phyloP scores from a whole-genome alignment of 176 grass and related monocot species.

The Oryza glaberrima region DNA sequence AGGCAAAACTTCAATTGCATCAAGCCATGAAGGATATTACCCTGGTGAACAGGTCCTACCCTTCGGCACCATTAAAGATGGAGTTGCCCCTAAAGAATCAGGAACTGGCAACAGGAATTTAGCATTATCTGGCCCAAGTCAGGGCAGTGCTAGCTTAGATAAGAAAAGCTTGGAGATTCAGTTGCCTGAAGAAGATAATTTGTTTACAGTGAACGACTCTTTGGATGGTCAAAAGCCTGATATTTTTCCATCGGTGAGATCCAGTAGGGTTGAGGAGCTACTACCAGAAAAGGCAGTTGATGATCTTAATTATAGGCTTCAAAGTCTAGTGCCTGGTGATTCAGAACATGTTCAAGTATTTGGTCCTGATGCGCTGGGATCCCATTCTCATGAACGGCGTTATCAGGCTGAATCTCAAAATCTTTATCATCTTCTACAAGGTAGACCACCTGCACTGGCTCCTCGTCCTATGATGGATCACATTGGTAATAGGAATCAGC shows the following conservation, averaged over 20 bases:
- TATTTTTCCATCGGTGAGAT: slow-evolving; percentile 48
- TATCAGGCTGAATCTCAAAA: slow-evolving; percentile 51
- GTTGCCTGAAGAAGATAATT: slow-evolving; percentile 87
- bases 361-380: slow-evolving; percentile 50
- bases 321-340: slow-evolving; percentile 56
- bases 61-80: slow-evolving; percentile 45
- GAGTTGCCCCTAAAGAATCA: slow-evolving; percentile 24
- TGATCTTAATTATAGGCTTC: slow-evolving; percentile 62
- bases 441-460: slow-evolving; percentile 52
- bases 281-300: slow-evolving; percentile 48
- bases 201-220: slow-evolving; percentile 68
- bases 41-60: slow-evolving; percentile 39
- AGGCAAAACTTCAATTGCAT: slow-evolving; percentile 41
- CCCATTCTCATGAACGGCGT: slow-evolving; percentile 37
- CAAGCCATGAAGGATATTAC: slow-evolving; percentile 46
- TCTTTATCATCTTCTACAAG: slow-evolving; percentile 70
- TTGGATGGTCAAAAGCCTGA: slow-evolving; percentile 49
- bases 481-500: slow-evolving; percentile 59
- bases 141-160: slow-evolving; percentile 48
- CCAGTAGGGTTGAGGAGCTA: slow-evolving; percentile 51
- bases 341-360: slow-evolving; percentile 51
- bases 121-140: slow-evolving; percentile 31
- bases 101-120: slow-evolving; percentile 27
- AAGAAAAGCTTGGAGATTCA: slow-evolving; percentile 62
- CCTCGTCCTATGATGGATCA: slow-evolving; percentile 56